Conservation (phyloP, 441 rosid species). For the Kokia cookei region DNA sequence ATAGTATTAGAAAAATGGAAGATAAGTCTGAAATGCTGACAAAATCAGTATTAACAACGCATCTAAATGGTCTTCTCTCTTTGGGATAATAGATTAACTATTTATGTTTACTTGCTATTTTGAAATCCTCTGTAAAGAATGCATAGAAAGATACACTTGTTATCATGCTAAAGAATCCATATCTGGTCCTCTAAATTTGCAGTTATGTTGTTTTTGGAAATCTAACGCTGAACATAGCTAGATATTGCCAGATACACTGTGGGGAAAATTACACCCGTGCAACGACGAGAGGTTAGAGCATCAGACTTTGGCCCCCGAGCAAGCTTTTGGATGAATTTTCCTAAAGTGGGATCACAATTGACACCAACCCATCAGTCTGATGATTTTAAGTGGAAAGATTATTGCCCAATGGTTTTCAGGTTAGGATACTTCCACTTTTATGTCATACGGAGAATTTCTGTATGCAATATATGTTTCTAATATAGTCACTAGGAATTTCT, state of each 20-base stretch:
- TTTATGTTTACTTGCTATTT: not conserved
- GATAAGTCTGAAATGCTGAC: not conserved
- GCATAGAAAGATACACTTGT: constrained; percentile 2
- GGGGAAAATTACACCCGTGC: constrained; percentile 96
- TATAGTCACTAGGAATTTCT: not conserved
- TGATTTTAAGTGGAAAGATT: constrained; percentile 96
- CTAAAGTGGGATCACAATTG: constrained; percentile 80
- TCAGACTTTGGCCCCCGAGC: constrained; percentile 91
- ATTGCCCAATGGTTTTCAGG: constrained; percentile 99
- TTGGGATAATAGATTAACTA: not conserved
- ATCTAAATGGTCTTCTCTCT: not conserved
- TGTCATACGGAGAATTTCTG: not conserved
- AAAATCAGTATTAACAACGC: not conserved
- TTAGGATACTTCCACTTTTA: constrained; percentile 19
- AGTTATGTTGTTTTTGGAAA: constrained; percentile 2
- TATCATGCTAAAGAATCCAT: not conserved
- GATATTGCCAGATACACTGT: constrained; percentile 74
- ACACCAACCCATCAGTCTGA: constrained; percentile 93
- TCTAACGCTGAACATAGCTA: constrained; percentile 12
- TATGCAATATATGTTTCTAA: not conserved
- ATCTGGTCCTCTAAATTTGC: not conserved
- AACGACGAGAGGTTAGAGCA: constrained; percentile 77
- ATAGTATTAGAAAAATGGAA: not conserved
- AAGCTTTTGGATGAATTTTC: constrained; percentile 97
- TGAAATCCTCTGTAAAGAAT: not conserved